Evolutionary conservation across 805 yeast genomes (phyloP).

Genomic region (Metschnikowia koreensis): DNA sequence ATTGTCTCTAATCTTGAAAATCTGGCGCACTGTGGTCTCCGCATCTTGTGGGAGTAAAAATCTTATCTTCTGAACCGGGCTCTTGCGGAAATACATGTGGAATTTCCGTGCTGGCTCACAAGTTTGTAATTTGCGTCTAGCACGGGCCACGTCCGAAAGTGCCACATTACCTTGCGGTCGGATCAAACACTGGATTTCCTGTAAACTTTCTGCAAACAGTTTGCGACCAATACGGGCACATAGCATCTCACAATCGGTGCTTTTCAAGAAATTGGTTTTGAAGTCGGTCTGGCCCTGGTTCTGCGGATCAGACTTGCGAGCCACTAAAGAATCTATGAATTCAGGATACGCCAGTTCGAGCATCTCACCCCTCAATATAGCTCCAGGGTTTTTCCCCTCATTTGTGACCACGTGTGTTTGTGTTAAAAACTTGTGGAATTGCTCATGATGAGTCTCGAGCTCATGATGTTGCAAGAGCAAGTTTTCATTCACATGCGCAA

Average conservation of each 20-base stretch:
- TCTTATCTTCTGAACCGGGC: background rate
- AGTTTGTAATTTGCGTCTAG: background rate
- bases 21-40: background rate
- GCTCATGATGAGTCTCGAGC: background rate
- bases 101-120: conserved; percentile 3
- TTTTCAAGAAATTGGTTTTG: conserved; percentile 41
- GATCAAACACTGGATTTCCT: background rate
- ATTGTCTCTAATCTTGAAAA: background rate
- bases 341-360: background rate
- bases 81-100: conserved; percentile 5
- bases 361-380: background rate
- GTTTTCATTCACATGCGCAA: background rate
- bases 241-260: conserved; percentile 43
- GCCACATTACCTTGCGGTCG: conserved; percentile 4
- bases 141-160: background rate
- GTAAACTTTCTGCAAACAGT: conserved; percentile 35
- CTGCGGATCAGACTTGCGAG: background rate
- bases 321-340: conserved; percentile 1
- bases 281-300: conserved; percentile 20
- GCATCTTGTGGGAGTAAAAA: background rate
- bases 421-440: conserved; percentile 1
- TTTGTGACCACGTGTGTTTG: background rate
- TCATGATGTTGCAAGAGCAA: background rate
- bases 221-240: conserved; percentile 39
- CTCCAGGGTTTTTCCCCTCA: background rate